Evolutionary conservation across 306 rosid species (phyloP).

Genomic region (Trichosanthes cucumerina): DNA sequence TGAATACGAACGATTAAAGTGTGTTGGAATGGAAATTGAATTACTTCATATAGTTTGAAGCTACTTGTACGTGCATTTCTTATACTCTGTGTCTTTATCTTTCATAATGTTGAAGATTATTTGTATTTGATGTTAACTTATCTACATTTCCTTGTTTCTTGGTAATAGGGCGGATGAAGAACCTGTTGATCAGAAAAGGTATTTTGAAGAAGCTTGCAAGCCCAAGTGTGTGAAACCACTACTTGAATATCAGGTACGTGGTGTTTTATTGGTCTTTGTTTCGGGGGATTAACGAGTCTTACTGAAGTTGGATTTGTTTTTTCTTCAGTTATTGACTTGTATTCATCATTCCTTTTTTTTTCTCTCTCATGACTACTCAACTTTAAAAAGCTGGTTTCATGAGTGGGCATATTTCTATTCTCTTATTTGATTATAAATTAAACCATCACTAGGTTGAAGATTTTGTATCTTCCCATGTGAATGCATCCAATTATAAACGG

Average conservation of each 20-base stretch:
- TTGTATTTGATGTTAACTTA: background rate
- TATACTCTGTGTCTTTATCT: background rate
- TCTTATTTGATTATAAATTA: background rate
- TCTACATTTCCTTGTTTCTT: background rate
- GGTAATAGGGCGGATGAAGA: constrained; percentile 89
- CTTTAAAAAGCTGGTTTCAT: background rate
- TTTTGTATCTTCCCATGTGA: background rate
- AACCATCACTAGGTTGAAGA: background rate
- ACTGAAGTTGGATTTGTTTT: background rate
- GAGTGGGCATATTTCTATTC: background rate
- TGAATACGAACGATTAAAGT: background rate
- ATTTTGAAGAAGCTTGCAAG: constrained; percentile 76
- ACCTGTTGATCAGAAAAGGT: constrained; percentile 81
- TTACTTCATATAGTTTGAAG: background rate
- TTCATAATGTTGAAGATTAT: background rate
- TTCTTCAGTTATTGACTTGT: background rate
- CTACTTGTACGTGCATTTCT: background rate
- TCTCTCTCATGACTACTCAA: background rate
- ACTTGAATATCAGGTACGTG: constrained; percentile 64
- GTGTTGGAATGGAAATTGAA: background rate
- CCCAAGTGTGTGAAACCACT: constrained; percentile 94
- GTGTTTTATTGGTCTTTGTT: background rate
- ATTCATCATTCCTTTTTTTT: background rate
- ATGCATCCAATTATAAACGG: background rate
- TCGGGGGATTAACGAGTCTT: background rate